phyloP scores from a whole-genome alignment of 2,329 filamentous ascomycete genomes.

The Davidsoniella eucalypti region DNA sequence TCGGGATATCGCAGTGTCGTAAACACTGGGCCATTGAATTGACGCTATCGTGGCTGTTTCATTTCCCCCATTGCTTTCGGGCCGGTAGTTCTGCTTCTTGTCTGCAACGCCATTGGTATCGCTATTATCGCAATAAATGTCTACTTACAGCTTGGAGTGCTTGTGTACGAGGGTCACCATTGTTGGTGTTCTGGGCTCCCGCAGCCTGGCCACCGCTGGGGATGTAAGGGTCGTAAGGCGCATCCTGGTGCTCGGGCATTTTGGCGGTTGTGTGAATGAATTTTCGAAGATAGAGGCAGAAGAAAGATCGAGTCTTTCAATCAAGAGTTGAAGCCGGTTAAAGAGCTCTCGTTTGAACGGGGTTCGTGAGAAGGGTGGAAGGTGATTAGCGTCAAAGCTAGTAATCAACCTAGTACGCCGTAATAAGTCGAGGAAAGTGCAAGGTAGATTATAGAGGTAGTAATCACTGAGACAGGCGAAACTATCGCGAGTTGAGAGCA shows the following conservation, averaged over 20 bases:
- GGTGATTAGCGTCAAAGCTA: too few relatives aligned
- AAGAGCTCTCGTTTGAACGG: neutral
- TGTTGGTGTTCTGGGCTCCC: constrained; percentile 26
- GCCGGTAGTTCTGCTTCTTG: neutral
- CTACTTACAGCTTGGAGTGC: constrained; percentile 69
- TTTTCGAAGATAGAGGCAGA: neutral
- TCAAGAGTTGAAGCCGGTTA: too few relatives aligned
- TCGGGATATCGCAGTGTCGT: too few relatives aligned
- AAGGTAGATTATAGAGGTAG: neutral
- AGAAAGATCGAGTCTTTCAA: too few relatives aligned
- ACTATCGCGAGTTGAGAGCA: constrained; percentile 1
- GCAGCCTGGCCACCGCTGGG: constrained; percentile 33
- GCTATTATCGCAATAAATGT: neutral
- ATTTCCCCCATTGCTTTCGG: neutral
- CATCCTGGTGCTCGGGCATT: constrained; percentile 36
- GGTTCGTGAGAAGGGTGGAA: neutral
- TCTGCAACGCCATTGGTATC: neutral
- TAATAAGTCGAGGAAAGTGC: too few relatives aligned
- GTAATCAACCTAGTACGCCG: too few relatives aligned
- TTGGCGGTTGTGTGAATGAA: constrained; percentile 14
- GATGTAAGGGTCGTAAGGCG: constrained; percentile 81
- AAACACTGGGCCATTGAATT: too few relatives aligned
- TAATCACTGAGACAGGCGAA: neutral
- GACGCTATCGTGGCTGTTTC: neutral
- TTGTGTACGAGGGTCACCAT: constrained; percentile 35